Evolutionary conservation across 257 asterid species (phyloP).

Genomic region (Solanum peruvianum): DNA sequence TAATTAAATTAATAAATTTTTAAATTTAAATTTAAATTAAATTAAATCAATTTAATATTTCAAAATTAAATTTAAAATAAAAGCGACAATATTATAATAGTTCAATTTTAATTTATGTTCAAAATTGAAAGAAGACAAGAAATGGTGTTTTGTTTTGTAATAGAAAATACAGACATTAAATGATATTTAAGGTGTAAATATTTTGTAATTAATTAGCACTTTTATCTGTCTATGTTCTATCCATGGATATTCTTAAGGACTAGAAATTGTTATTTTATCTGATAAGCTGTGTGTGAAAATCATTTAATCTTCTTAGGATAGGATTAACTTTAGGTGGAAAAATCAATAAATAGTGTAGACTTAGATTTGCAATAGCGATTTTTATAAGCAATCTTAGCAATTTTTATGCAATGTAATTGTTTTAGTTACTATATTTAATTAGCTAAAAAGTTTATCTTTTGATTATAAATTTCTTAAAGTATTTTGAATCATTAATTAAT

Average conservation of each 20-base stretch:
- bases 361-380: not conserved
- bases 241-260: not conserved
- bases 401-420: not conserved
- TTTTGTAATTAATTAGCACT: not conserved
- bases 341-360: not conserved
- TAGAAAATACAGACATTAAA: too few relatives aligned
- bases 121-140: not conserved
- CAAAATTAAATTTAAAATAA: too few relatives aligned
- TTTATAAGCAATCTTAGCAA: not conserved
- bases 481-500: not conserved
- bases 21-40: too few relatives aligned
- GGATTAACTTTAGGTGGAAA: not conserved
- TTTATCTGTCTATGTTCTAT: not conserved
- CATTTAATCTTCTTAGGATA: too few relatives aligned
- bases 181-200: not conserved
- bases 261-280: not conserved
- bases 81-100: too few relatives aligned
- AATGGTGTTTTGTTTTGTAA: not conserved
- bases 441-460: not conserved
- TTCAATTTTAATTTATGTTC: not conserved
- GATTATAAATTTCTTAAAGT: not conserved
- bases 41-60: too few relatives aligned
- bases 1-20: too few relatives aligned
- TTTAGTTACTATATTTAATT: not conserved
- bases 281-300: too few relatives aligned